These are phyloP conservation scores for Candida andamanensis DNA, from an alignment of 805 yeast genomes.

Conservation along the genomic window DNA sequence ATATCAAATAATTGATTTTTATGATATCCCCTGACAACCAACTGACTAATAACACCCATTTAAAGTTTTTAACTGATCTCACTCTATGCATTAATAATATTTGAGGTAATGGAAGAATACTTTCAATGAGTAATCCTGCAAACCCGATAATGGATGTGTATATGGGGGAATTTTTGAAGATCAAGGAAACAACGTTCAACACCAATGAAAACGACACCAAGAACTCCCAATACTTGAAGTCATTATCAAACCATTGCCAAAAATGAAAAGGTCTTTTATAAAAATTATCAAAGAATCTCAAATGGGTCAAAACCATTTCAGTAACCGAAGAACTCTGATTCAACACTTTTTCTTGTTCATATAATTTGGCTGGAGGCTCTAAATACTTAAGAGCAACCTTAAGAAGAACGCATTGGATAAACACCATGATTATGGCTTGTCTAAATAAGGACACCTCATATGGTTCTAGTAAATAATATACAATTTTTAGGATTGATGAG, in stretches of 20 bases:
- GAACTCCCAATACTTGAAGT: slow-evolving; percentile 55
- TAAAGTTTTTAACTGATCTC: slow-evolving; percentile 72
- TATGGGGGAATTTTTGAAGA: slow-evolving; percentile 27
- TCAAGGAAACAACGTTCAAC: slow-evolving; percentile 37
- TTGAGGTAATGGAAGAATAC: slow-evolving; percentile 72
- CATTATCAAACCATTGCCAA: slow-evolving; percentile 81
- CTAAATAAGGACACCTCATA: slow-evolving; percentile 74
- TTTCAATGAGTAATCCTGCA: slow-evolving; percentile 65
- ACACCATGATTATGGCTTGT: slow-evolving; percentile 82
- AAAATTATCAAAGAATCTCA: slow-evolving; percentile 66
- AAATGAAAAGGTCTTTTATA: slow-evolving; percentile 53
- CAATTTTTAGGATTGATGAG: slow-evolving; percentile 67
- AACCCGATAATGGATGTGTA: slow-evolving; percentile 55
- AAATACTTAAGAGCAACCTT: slow-evolving; percentile 59
- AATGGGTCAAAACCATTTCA: slow-evolving; percentile 16
- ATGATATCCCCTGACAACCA: slow-evolving; percentile 89
- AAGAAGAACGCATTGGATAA: slow-evolving; percentile 63
- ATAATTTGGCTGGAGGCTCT: slow-evolving; percentile 26
- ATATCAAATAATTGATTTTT: slow-evolving; percentile 68
- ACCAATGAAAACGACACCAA: slow-evolving; percentile 40
- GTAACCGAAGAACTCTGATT: slow-evolving; percentile 13
- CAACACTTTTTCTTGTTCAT: slow-evolving; percentile 23
- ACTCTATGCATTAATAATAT: slow-evolving; percentile 62
- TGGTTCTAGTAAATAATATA: slow-evolving; percentile 74
- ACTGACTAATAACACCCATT: slow-evolving; percentile 64